A percentile compares a stretch with the other conserved stretches of the same genome.
phyloP scores from a whole-genome alignment of 129 eudicot genomes.

The Erigeron canadensis region DNA sequence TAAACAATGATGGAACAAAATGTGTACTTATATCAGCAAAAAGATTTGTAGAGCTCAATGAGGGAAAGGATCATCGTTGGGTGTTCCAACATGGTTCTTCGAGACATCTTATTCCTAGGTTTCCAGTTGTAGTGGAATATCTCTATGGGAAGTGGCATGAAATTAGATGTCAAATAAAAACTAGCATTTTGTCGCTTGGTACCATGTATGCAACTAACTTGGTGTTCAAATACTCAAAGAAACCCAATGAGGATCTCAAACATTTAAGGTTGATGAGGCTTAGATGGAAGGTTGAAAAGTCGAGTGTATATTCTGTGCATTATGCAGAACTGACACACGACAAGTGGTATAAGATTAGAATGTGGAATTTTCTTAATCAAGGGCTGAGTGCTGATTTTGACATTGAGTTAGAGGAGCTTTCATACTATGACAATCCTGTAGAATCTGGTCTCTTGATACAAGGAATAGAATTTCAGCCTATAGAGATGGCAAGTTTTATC shows the following conservation, averaged over 20 bases:
- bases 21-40: too few species aligned
- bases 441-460: neutral
- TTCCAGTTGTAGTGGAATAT: neutral
- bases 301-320: neutral
- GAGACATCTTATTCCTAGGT: too few species aligned
- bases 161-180: neutral
- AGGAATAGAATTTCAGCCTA: neutral
- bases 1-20: too few species aligned
- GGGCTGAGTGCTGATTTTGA: neutral
- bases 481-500: neutral
- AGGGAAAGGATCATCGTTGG: too few species aligned
- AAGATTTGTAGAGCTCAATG: too few species aligned
- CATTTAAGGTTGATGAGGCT: neutral
- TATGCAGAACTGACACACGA: neutral
- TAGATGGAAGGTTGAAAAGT: neutral
- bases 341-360: neutral
- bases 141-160: neutral
- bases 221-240: neutral
- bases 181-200: neutral
- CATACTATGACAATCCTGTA: neutral
- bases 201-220: neutral
- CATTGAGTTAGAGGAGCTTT: neutral
- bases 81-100: too few species aligned
- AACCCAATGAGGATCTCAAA: neutral
- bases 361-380: neutral